Percentiles rank a stretch among this genome's conserved stretches.
Evolutionary conservation across 2,329 filamentous ascomycete genomes (phyloP).

Genomic region (Penicillium sp.): DNA sequence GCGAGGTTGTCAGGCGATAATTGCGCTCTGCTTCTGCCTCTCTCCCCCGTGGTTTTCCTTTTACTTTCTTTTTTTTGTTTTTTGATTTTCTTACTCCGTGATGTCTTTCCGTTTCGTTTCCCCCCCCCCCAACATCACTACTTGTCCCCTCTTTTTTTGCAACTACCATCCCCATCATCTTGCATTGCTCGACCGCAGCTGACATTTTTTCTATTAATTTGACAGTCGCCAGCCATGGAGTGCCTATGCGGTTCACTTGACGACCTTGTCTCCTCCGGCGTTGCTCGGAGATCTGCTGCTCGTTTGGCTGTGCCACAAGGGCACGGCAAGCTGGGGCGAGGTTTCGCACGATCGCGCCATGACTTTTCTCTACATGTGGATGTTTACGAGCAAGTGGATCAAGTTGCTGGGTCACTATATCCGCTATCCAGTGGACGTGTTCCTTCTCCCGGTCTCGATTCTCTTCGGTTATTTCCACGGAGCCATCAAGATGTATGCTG

Average conservation of each 20-base stretch:
- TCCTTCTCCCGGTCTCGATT: slow-evolving; percentile 77
- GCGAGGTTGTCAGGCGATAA: no score
- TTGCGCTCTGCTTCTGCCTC: not conserved
- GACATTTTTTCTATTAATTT: slow-evolving; percentile 4
- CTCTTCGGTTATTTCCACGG: slow-evolving; percentile 91
- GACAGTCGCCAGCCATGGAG: slow-evolving; percentile 83
- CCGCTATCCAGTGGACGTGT: slow-evolving; percentile 72
- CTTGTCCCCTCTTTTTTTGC: not conserved
- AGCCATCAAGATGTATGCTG: slow-evolving; percentile 82
- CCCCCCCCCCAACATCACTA: no score
- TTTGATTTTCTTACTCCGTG: not conserved
- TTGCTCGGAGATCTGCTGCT: slow-evolving; percentile 71
- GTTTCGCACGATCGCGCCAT: slow-evolving; percentile 51
- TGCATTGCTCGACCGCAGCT: slow-evolving; percentile 3
- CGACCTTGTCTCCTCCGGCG: slow-evolving; percentile 84
- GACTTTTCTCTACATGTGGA: slow-evolving; percentile 62
- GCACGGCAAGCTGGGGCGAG: slow-evolving; percentile 56
- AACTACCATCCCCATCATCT: not conserved
- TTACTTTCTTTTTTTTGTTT: not conserved
- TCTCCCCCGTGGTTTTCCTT: not conserved
- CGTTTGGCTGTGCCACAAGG: slow-evolving; percentile 63
- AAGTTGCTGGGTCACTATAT: slow-evolving; percentile 84
- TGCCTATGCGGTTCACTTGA: slow-evolving; percentile 85
- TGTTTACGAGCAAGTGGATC: slow-evolving; percentile 84
- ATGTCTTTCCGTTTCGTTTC: not conserved